These are phyloP conservation scores for Calonectria ilicicola DNA, from an alignment of 2,329 filamentous ascomycete genomes.

Conservation along the genomic window DNA sequence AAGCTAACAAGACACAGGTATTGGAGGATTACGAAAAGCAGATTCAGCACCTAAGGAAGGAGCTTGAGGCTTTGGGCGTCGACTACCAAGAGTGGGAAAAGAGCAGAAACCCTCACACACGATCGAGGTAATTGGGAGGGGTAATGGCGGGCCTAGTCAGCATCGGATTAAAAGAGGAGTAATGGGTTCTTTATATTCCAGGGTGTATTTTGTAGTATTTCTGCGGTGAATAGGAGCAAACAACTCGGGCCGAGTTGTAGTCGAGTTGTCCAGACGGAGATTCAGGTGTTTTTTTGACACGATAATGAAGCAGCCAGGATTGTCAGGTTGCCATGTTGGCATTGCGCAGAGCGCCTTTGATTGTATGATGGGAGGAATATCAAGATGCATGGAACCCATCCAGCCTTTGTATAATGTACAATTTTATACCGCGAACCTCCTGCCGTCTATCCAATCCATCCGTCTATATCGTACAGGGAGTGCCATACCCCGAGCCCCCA, in stretches of 20 bases:
- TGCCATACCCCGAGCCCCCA: conserved; percentile 26
- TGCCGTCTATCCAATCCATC: conserved; percentile 31
- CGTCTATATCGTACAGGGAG: conserved; percentile 41
- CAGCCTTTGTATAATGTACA: conserved; percentile 39
- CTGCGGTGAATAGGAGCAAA: conserved; percentile 4
- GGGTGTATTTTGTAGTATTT: conserved; percentile 17
- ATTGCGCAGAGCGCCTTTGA: conserved; percentile 3
- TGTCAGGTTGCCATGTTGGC: background rate
- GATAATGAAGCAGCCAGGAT: background rate
- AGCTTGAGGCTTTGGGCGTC: conserved; percentile 72
- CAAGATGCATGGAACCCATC: conserved; percentile 29
- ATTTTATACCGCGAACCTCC: conserved; percentile 36
- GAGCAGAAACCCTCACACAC: conserved; percentile 56
- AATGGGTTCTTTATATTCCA: conserved; percentile 14
- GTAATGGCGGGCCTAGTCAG: conserved; percentile 14
- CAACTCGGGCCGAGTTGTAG: background rate
- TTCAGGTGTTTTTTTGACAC: background rate
- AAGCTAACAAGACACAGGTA: conserved; percentile 64
- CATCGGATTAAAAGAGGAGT: conserved; percentile 27
- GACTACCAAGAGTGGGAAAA: conserved; percentile 69
- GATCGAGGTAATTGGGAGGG: conserved; percentile 42
- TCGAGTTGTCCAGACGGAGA: conserved; percentile 14
- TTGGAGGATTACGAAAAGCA: conserved; percentile 86
- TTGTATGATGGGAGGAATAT: conserved; percentile 27
- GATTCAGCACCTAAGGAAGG: conserved; percentile 79